Base-by-base conservation (phyloP, 148 eudicot species). In the Pouteria glomerata region DNA sequence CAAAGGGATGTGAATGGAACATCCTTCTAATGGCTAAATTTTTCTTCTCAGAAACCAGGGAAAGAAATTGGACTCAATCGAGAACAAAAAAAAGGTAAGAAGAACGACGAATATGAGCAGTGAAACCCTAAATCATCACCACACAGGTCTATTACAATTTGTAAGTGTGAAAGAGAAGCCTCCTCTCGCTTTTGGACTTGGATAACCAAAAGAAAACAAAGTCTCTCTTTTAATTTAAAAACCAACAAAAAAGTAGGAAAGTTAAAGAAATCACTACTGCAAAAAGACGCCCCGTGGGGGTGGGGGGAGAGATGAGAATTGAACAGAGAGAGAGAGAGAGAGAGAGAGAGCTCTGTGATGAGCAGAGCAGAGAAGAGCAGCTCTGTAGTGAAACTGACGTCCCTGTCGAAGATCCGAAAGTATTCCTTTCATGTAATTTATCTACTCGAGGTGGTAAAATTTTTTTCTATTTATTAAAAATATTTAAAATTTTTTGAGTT, bases 201-300 rank as follows among this genome's bases (percentile, higher is more conserved):
- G 71, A 47, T 50, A 47, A 50, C 27, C 79, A 83, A 83, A 80
- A 80, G 82, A 76, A 64, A 77, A 83, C 82, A 82, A 74, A 74
- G 78, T 47, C 64, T 75, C 74, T 74, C 58, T 67, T 81, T 78
- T 71, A 29, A 67, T 52, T 74, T 51, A 35, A 69, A 47, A 35
- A 75, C 13, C n/a, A 21, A 15, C 21, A 14, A 21, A 14, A 69
- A 69, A 55, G 72, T 2, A 29, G 8, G 66, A 42, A 66, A 53
- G 58, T 1, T 44, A 60, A 48, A 59, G 64, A 68, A 70, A 66
- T 42, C 62, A 66, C 58, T 63, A 73, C 56, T 12, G 31, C 1
- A 6, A 13, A 3, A 61, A 26, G 27, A 72, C n/a, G n/a, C n/a
- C n/a, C n/a, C n/a, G n/a, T n/a, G n/a, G n/a, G n/a, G n/a, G n/a